Conservation (phyloP, 805 yeast species). For the Myxozyma sirexii region DNA sequence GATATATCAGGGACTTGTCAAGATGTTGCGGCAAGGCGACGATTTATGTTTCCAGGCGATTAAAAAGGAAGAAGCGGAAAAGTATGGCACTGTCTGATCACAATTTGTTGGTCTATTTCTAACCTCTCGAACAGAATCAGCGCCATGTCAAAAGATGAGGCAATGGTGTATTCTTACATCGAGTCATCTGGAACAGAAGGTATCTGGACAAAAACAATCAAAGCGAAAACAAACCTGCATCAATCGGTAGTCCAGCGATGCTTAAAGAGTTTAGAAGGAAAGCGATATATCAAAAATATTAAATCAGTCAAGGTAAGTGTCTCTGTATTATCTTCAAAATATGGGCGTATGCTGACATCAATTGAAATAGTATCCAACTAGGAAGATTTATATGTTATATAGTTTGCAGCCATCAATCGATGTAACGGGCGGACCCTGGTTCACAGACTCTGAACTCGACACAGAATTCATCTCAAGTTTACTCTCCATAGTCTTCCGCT, state of each 20-base stretch:
- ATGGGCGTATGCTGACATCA: not conserved
- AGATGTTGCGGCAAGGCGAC: slow-evolving; percentile 67
- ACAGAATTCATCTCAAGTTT: slow-evolving; percentile 88
- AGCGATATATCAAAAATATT: slow-evolving; percentile 81
- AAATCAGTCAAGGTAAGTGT: slow-evolving; percentile 70
- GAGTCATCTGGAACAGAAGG: slow-evolving; percentile 94
- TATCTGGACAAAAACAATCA: slow-evolving; percentile 87
- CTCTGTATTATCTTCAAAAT: not conserved
- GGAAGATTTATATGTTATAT: slow-evolving; percentile 95
- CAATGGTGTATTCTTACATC: slow-evolving; percentile 85
- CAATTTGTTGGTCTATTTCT: too few relatives aligned
- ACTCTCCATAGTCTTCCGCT: slow-evolving; percentile 85
- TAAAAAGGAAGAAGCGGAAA: slow-evolving; percentile 65
- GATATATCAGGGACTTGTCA: slow-evolving; percentile 61
- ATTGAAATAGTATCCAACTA: slow-evolving; percentile 69
- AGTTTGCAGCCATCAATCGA: slow-evolving; percentile 91
- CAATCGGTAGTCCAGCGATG: slow-evolving; percentile 82
- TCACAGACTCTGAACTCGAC: slow-evolving; percentile 92
- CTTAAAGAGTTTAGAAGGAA: slow-evolving; percentile 72
- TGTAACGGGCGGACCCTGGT: slow-evolving; percentile 99
- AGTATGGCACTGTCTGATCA: slow-evolving; percentile 10
- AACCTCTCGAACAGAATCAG: too few relatives aligned
- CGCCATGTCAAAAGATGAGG: slow-evolving; percentile 83
- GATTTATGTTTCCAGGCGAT: slow-evolving; percentile 73
- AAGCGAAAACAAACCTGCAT: slow-evolving; percentile 81